Evolutionary conservation across 2,329 filamentous ascomycete species (phyloP).

Genomic region (Sclerotinia nivalis): DNA sequence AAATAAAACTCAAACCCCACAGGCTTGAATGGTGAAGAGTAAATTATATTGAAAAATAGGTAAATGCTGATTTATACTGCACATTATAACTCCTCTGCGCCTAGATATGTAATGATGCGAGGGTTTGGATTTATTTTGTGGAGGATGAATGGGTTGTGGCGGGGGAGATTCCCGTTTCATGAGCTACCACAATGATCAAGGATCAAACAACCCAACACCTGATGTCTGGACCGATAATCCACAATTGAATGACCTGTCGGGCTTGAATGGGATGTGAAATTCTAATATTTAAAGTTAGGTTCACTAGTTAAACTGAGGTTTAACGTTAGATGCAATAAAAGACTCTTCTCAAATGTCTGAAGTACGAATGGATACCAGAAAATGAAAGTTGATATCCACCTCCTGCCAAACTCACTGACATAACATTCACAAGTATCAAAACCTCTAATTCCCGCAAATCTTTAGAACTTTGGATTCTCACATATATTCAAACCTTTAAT

Average conservation of each 20-base stretch:
- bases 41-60: neutral
- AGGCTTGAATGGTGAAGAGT: no score
- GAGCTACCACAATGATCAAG: constrained; percentile 12
- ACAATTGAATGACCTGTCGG: neutral
- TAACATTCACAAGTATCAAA: neutral
- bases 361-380: neutral
- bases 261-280: no score
- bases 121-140: neutral
- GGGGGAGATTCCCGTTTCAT: constrained; percentile 13
- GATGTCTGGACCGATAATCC: neutral
- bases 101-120: neutral
- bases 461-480: neutral
- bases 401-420: neutral
- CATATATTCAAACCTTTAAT: no score
- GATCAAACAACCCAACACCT: neutral
- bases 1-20: neutral
- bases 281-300: neutral
- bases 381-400: neutral
- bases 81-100: neutral
- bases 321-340: neutral
- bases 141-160: constrained; percentile 2
- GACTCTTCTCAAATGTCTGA: neutral
- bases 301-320: no score
- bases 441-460: neutral
- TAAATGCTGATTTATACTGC: neutral